phyloP scores from a whole-genome alignment of 768 basidiomycete genomes.

The Cyclocybe aegerita region DNA sequence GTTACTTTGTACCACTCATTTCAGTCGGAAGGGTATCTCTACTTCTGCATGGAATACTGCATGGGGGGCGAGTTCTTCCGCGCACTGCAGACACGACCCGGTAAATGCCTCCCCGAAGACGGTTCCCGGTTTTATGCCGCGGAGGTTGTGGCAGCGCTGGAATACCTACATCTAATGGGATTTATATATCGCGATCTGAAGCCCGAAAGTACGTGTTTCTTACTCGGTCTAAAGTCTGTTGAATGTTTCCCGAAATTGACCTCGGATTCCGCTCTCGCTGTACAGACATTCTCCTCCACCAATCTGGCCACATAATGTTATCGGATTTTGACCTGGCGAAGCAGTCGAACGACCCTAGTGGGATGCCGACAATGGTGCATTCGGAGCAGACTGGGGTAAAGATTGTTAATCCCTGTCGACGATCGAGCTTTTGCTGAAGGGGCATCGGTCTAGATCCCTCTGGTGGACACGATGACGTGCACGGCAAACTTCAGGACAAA shows the following conservation, averaged over 20 bases:
- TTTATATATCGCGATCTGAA: constrained; percentile 99
- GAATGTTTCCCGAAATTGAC: constrained; percentile 9
- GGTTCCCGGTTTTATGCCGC: constrained; percentile 97
- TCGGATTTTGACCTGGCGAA: constrained; percentile 99
- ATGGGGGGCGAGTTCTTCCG: constrained; percentile 99
- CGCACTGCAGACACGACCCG: constrained; percentile 91
- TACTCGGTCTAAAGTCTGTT: constrained; percentile 11
- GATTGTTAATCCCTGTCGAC: constrained; percentile 13
- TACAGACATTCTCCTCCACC: constrained; percentile 93
- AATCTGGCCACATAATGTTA: constrained; percentile 98
- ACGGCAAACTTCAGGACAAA: constrained; percentile 98
- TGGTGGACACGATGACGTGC: constrained; percentile 96
- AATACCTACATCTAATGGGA: constrained; percentile 98
- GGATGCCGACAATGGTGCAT: constrained; percentile 85
- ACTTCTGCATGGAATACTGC: constrained; percentile 99
- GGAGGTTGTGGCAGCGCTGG: constrained; percentile 95
- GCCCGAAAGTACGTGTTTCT: constrained; percentile 84
- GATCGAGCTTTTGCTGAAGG: constrained; percentile 6
- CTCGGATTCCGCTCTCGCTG: constrained; percentile 13
- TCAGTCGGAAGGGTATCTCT: constrained; percentile 96
- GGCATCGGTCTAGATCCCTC: constrained; percentile 59
- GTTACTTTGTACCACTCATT: constrained; percentile 99
- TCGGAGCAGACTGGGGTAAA: constrained; percentile 88
- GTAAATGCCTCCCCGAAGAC: constrained; percentile 96
- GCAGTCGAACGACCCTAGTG: constrained; percentile 84